These are phyloP conservation scores for Moricandia arvensis DNA, from an alignment of 345 rosid species.

Conservation along the genomic window DNA sequence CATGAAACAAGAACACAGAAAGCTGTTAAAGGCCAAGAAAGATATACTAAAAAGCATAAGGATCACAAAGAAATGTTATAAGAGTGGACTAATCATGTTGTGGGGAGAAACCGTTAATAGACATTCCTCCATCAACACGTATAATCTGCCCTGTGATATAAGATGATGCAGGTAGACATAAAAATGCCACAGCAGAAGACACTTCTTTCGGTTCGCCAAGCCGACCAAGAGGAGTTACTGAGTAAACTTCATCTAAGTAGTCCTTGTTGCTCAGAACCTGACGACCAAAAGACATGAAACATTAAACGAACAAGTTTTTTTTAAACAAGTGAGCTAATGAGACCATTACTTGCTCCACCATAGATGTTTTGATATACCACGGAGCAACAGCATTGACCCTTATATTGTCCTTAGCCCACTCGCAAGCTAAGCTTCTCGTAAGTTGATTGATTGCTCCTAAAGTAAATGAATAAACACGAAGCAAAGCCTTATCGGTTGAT, in stretches of 20 bases:
- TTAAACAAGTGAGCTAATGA: not conserved
- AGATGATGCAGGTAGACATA: slow-evolving; percentile 76
- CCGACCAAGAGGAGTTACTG: slow-evolving; percentile 39
- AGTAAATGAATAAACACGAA: not conserved
- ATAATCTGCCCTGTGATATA: slow-evolving; percentile 57
- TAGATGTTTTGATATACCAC: slow-evolving; percentile 79
- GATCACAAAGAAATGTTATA: not conserved
- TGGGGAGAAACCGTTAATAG: slow-evolving; percentile 42
- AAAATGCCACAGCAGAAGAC: slow-evolving; percentile 55
- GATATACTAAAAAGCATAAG: not conserved
- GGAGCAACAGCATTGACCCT: slow-evolving; percentile 84
- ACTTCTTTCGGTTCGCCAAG: slow-evolving; percentile 38
- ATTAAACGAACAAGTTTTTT: not conserved
- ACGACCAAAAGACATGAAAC: slow-evolving; percentile 10
- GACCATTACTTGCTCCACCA: slow-evolving; percentile 68
- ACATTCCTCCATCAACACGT: slow-evolving; percentile 42
- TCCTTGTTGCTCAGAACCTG: slow-evolving; percentile 36
- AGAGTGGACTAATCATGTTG: slow-evolving; percentile 20
- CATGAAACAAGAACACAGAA: slow-evolving; percentile 1
- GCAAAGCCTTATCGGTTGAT: slow-evolving; percentile 38
- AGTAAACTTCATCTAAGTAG: slow-evolving; percentile 33
- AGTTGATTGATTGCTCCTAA: slow-evolving; percentile 79
- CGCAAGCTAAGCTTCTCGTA: slow-evolving; percentile 69
- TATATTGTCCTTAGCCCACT: slow-evolving; percentile 84
- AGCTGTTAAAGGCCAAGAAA: too few relatives aligned